These are phyloP conservation scores for Vararia minispora DNA, from an alignment of 768 basidiomycete genomes.

Conservation along the genomic window DNA sequence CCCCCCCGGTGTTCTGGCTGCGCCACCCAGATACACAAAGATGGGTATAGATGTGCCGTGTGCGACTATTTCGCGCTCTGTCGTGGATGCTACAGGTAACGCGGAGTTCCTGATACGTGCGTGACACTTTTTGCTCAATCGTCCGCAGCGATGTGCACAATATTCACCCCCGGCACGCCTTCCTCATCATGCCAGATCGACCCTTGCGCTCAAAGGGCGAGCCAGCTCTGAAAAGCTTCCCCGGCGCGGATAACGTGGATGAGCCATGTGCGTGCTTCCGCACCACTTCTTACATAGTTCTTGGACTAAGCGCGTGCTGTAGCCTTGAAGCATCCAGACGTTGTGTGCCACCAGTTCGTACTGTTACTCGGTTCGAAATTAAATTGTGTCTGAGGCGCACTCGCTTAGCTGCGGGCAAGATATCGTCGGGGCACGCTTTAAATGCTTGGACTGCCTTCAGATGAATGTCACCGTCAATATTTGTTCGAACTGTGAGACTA, in stretches of 20 bases:
- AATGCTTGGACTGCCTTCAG: constrained; percentile 67
- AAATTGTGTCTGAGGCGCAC: background rate
- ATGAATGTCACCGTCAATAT: constrained; percentile 58
- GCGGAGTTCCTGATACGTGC: too few species aligned
- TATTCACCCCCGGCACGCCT: constrained; percentile 82
- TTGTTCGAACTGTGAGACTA: constrained; percentile 80
- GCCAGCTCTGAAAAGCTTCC: constrained; percentile 21
- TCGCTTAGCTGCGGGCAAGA: constrained; percentile 67
- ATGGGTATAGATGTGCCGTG: constrained; percentile 77
- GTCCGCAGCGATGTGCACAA: constrained; percentile 72
- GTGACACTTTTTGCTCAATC: too few species aligned
- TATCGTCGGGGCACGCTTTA: constrained; percentile 87
- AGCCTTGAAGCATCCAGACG: constrained; percentile 14
- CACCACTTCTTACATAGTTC: background rate
- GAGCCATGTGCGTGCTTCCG: constrained; percentile 8
- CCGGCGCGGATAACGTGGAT: constrained; percentile 6
- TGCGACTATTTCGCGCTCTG: constrained; percentile 78
- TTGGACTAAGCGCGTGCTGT: background rate
- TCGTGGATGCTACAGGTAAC: constrained; percentile 70
- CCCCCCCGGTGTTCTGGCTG: constrained; percentile 95
- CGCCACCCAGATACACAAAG: constrained; percentile 40
- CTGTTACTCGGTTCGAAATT: too few species aligned
- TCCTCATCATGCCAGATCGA: constrained; percentile 69
- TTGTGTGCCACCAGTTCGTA: constrained; percentile 12
- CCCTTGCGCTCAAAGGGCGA: constrained; percentile 30